Evolutionary conservation across 176 grass and related monocot genomes (phyloP), one percentile per base, ranked within the genome.

Genomic region (Raddia distichophylla): DNA sequence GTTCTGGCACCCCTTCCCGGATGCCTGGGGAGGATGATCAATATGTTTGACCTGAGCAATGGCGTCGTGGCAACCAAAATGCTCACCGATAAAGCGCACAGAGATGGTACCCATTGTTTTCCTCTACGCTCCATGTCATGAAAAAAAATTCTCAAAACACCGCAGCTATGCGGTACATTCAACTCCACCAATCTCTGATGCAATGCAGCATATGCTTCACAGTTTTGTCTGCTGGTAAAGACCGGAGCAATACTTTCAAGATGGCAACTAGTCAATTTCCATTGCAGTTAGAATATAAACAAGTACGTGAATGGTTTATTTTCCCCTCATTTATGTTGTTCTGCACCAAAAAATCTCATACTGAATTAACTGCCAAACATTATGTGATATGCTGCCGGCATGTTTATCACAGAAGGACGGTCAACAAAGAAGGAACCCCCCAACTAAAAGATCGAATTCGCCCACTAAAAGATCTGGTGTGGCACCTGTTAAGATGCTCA

Each of bases 401-500:
- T 49, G 16, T 82, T 60, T 18, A 52, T 73, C 46, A 42, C 81
- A 94, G 92, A 84, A 74, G 73, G 82, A 83, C 10, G 42, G 63
- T 83, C 87, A 89, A 51, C 9, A 54, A 53, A 91, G 87, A 74
- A 91, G 59, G 62, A 72, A 47, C 37, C 76, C 78, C 20, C 87
- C 81, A 1, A 85, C 85, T 37, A 91, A 88, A 64, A 87, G 81
- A 73, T 86, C 85, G 49, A 79, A 51, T 40, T 82, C 81, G 1
- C 87, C 80, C 3, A 87, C 75, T 76, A 91, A 91, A 86, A 93
- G 84, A 77, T 77, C 85, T 20, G 73, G 86, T 49, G 85, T 80
- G 72, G 77, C 84, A 0, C 89, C 93, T n/a, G 86, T 93, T 66
- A 99, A 91, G 81, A 88, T 88, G 90, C 90, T 93, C 45, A 93